These are phyloP conservation scores for Phytophthora cryptogea DNA, from an alignment of 352 stramenopile genomes.

Conservation along the genomic window DNA sequence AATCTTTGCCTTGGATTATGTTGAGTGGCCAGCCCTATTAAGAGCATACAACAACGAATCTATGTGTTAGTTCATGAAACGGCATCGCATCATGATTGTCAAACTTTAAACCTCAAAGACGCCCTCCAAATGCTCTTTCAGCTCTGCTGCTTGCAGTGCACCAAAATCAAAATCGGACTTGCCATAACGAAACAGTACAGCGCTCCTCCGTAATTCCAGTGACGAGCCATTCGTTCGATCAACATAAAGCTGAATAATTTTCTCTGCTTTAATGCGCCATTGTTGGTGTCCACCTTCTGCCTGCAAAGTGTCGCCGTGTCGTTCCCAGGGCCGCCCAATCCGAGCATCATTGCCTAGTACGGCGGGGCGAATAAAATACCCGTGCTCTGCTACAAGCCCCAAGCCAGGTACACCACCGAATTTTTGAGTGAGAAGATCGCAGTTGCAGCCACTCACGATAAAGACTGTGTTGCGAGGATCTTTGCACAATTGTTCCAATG, in stretches of 20 bases:
- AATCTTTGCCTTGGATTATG: conserved; percentile 92
- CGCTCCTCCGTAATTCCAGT: conserved; percentile 97
- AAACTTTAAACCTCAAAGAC: conserved; percentile 72
- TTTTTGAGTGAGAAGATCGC: conserved; percentile 94
- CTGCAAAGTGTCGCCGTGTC: conserved; percentile 66
- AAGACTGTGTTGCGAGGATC: conserved; percentile 97
- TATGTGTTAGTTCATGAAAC: background rate
- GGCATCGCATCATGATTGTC: background rate
- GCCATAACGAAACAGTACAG: conserved; percentile 98
- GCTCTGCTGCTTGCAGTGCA: conserved; percentile 94
- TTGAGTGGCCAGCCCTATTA: conserved; percentile 70
- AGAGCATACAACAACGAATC: background rate
- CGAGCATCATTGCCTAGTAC: conserved; percentile 69
- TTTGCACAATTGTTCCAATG: conserved; percentile 92
- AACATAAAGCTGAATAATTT: conserved; percentile 98
- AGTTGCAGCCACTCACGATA: conserved; percentile 97
- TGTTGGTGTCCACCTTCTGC: conserved; percentile 59
- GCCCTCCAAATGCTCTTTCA: conserved; percentile 97
- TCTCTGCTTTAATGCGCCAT: conserved; percentile 95
- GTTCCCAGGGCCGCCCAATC: conserved; percentile 73
- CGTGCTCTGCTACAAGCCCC: conserved; percentile 98
- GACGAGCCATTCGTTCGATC: conserved; percentile 98
- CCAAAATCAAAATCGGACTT: conserved; percentile 99
- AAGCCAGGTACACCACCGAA: conserved; percentile 95
- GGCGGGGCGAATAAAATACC: conserved; percentile 93